Evolutionary conservation across 129 eudicot species (phyloP).

Genomic region (Pulicaria dysenterica): DNA sequence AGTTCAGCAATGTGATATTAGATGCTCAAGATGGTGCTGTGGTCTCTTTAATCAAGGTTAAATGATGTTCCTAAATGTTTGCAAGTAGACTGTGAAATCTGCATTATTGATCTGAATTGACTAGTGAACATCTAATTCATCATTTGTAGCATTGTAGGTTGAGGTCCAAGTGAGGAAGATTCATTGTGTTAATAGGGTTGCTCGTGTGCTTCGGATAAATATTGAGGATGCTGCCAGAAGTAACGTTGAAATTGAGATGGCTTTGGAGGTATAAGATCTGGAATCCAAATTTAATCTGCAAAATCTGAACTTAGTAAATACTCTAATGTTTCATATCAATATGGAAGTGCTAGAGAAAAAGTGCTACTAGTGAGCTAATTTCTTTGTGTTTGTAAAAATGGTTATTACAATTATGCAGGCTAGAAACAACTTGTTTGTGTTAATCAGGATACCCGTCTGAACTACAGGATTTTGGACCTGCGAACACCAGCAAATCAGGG

Average conservation of each 20-base stretch:
- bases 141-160: slow-evolving; percentile 64
- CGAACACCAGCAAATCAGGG: slow-evolving; percentile 95
- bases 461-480: slow-evolving; percentile 71
- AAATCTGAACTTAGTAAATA: no score
- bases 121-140: neutral
- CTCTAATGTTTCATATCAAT: no score
- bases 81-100: neutral
- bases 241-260: slow-evolving; percentile 68
- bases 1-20: neutral
- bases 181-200: slow-evolving; percentile 50
- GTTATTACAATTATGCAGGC: slow-evolving; percentile 44
- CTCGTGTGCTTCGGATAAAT: slow-evolving; percentile 58
- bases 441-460: slow-evolving; percentile 83
- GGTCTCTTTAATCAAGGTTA: slow-evolving; percentile 11
- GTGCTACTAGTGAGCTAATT: neutral
- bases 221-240: slow-evolving; percentile 83
- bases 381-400: neutral
- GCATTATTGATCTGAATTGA: neutral
- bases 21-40: neutral
- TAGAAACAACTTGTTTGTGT: slow-evolving; percentile 83
- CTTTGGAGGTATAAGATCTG: slow-evolving; percentile 46
- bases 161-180: slow-evolving; percentile 72
- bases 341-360: no score
- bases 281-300: neutral
- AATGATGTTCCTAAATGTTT: neutral